phyloP scores from a whole-genome alignment of 2,329 filamentous ascomycete genomes.

The Setomelanomma holmii region DNA sequence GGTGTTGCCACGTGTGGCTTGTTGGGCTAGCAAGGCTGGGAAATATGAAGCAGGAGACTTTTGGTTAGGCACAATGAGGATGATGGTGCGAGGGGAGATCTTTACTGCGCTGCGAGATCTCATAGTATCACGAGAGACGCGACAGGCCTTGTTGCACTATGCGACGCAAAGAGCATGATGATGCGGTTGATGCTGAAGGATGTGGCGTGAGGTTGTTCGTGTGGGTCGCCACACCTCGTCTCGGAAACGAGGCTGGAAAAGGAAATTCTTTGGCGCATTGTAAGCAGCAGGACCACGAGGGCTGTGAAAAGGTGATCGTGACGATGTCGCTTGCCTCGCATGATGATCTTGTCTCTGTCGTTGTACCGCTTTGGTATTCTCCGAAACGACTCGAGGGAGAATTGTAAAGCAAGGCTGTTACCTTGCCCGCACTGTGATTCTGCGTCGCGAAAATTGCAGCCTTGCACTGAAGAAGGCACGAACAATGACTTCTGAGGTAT shows the following conservation, averaged over 20 bases:
- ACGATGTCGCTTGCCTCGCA: too few species aligned
- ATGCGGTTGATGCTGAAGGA: not conserved
- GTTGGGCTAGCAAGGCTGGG: not conserved
- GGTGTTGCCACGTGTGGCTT: not conserved
- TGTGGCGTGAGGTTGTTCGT: not conserved
- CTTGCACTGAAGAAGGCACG: too few species aligned
- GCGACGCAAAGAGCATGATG: not conserved
- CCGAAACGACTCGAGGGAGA: too few species aligned
- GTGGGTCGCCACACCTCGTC: not conserved
- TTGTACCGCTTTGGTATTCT: too few species aligned
- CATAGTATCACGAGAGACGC: too few species aligned
- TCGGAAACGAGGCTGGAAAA: not conserved
- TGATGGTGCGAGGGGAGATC: not conserved
- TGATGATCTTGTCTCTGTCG: too few species aligned
- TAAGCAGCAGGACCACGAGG: not conserved
- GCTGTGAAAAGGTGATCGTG: not conserved
- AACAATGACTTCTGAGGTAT: too few species aligned
- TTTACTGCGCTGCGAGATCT: too few species aligned
- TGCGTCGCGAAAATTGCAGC: too few species aligned
- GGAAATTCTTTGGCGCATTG: conserved; percentile 7
- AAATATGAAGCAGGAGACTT: not conserved
- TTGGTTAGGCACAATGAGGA: not conserved
- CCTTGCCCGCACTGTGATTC: too few species aligned
- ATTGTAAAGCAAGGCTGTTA: too few species aligned
- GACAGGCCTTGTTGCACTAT: not conserved